These are phyloP conservation scores for Gloeophyllum trabeum DNA, from an alignment of 768 basidiomycete genomes.

Conservation along the genomic window DNA sequence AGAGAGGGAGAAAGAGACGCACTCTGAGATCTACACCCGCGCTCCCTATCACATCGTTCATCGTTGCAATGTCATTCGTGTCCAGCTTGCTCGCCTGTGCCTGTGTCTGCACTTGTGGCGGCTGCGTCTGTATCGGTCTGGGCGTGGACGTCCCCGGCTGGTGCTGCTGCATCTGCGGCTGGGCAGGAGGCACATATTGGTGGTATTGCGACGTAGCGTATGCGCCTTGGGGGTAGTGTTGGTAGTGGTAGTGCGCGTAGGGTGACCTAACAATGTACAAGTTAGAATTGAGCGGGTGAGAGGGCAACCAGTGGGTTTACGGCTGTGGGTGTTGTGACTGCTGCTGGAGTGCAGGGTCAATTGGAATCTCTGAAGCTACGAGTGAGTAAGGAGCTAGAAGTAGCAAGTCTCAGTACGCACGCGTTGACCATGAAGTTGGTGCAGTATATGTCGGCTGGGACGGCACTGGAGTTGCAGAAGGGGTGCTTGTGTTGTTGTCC, in stretches of 20 bases:
- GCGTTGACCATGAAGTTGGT: no score
- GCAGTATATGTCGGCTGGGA: no score
- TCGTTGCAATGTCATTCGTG: conserved; percentile 60
- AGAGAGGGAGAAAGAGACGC: conserved; percentile 10
- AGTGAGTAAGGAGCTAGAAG: no score
- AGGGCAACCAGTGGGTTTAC: background rate
- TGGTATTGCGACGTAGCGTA: conserved; percentile 17
- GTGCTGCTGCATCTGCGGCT: conserved; percentile 7
- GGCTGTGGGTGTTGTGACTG: conserved; percentile 10
- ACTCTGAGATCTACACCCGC: conserved; percentile 83
- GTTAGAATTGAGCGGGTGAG: conserved; percentile 1
- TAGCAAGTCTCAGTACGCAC: no score
- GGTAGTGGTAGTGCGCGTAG: conserved; percentile 11
- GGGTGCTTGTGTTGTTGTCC: no score
- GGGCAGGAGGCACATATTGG: conserved; percentile 18
- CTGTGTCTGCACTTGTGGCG: conserved; percentile 18
- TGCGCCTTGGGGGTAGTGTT: conserved; percentile 6
- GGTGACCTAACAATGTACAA: conserved; percentile 3
- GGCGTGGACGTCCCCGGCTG: conserved; percentile 10
- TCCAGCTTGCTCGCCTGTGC: conserved; percentile 27
- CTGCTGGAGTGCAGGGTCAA: conserved; percentile 29
- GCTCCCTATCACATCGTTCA: conserved; percentile 80
- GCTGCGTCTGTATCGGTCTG: conserved; percentile 12
- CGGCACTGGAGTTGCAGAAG: no score
- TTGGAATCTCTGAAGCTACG: conserved; percentile 45